Conservation (phyloP, 148 eudicot species). For the Fagopyrum tataricum region DNA sequence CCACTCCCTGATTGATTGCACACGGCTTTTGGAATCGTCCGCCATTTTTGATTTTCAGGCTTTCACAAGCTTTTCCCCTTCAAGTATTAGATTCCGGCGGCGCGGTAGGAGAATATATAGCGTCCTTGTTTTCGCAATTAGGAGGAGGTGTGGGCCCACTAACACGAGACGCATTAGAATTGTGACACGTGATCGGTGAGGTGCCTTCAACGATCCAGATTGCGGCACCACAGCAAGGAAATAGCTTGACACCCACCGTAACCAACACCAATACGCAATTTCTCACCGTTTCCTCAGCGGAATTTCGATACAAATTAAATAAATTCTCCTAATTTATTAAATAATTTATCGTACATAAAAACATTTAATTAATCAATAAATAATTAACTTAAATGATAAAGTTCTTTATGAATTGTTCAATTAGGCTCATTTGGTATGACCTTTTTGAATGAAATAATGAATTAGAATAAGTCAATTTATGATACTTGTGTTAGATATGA, state of each 20-base stretch:
- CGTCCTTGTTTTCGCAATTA: background rate
- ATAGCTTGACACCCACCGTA: background rate
- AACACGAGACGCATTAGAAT: background rate
- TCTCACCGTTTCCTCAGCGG: too few species aligned
- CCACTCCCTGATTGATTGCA: slow-evolving; percentile 53
- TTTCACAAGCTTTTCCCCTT: background rate
- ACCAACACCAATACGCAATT: too few species aligned
- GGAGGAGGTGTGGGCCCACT: background rate
- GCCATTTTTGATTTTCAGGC: slow-evolving; percentile 30
- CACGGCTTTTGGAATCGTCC: slow-evolving; percentile 30
- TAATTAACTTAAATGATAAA: too few species aligned
- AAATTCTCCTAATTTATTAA: too few species aligned
- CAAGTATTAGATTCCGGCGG: background rate
- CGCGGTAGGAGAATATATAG: background rate
- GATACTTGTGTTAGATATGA: too few species aligned
- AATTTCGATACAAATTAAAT: too few species aligned
- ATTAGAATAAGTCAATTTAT: too few species aligned
- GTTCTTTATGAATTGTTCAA: too few species aligned
- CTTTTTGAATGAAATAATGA: too few species aligned
- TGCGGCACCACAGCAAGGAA: background rate
- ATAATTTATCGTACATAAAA: too few species aligned
- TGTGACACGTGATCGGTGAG: slow-evolving; percentile 9
- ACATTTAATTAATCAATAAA: too few species aligned
- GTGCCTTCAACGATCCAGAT: slow-evolving; percentile 1
- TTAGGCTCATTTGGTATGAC: too few species aligned